Conservation (phyloP, 345 rosid species). For the Anacardium occidentale region DNA sequence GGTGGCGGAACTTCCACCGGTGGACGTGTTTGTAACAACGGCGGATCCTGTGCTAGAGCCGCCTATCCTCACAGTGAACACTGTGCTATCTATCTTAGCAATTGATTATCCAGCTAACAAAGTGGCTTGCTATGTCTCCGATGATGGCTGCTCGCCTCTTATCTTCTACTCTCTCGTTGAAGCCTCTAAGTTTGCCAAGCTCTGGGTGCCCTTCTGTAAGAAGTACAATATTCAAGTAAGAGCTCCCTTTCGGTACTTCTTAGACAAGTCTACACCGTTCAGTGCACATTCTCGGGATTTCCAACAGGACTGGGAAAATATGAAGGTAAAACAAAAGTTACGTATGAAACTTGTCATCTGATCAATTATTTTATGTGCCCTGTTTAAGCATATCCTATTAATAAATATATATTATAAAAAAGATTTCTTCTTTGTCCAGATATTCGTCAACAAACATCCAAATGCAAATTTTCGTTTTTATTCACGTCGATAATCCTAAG, state of each 20-base stretch:
- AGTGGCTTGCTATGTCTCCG: slow-evolving; percentile 53
- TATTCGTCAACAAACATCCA: no score
- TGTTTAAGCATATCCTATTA: no score
- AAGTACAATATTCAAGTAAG: slow-evolving; percentile 47
- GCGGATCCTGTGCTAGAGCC: slow-evolving; percentile 53
- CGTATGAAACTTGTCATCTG: background rate
- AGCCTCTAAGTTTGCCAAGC: slow-evolving; percentile 58
- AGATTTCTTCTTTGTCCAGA: no score
- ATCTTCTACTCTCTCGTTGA: slow-evolving; percentile 57
- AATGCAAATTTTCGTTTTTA: no score
- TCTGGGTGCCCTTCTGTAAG: slow-evolving; percentile 77
- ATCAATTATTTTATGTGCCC: background rate
- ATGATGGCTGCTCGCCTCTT: slow-evolving; percentile 59
- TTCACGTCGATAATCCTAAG: no score
- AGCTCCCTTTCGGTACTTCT: slow-evolving; percentile 73
- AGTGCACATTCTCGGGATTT: slow-evolving; percentile 34
- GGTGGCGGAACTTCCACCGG: slow-evolving; percentile 47
- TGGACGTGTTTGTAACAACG: slow-evolving; percentile 57
- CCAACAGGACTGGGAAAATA: slow-evolving; percentile 37
- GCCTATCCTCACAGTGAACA: slow-evolving; percentile 46
- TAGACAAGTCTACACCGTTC: background rate
- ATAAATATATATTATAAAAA: no score
- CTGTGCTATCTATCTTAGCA: slow-evolving; percentile 52
- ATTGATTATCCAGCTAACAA: slow-evolving; percentile 46
- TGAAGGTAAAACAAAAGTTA: slow-evolving; percentile 40